These are phyloP conservation scores for Syzygium syzygioides DNA, from an alignment of 441 rosid genomes.

Conservation along the genomic window DNA sequence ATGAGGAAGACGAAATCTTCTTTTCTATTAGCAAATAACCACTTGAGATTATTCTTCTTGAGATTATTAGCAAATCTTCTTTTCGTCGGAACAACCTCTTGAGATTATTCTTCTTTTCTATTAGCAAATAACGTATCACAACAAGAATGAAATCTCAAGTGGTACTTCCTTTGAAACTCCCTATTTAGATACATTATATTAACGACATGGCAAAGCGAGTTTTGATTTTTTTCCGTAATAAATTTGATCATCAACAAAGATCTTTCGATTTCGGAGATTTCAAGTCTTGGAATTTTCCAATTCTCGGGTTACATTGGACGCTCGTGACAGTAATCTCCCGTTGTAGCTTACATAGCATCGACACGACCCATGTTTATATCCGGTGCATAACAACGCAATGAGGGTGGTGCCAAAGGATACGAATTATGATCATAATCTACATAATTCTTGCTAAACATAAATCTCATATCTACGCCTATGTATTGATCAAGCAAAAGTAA, in stretches of 20 bases:
- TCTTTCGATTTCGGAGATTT: not conserved
- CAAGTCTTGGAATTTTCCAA: not conserved
- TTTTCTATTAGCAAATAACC: not conserved
- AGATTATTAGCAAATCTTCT: not conserved
- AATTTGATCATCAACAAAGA: not conserved
- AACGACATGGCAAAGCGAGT: not conserved
- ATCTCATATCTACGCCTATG: not conserved
- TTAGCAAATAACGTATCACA: not conserved
- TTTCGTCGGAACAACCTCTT: not conserved
- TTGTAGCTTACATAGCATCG: not conserved
- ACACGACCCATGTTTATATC: not conserved
- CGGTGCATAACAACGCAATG: not conserved
- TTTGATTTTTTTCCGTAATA: not conserved
- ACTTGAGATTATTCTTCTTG: not conserved
- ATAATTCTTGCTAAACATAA: not conserved
- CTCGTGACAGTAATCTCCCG: not conserved
- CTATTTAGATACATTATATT: no score
- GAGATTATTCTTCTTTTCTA: not conserved
- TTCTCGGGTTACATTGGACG: not conserved
- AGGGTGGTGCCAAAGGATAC: not conserved
- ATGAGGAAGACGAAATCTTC: not conserved
- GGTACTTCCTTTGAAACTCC: not conserved
- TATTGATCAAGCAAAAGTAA: not conserved
- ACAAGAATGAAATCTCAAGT: not conserved
- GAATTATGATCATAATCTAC: not conserved